A percentile compares a stretch with the other conserved stretches of the same genome.
phyloP scores from a whole-genome alignment of 352 stramenopile species.

The Pythium plurisporium region DNA sequence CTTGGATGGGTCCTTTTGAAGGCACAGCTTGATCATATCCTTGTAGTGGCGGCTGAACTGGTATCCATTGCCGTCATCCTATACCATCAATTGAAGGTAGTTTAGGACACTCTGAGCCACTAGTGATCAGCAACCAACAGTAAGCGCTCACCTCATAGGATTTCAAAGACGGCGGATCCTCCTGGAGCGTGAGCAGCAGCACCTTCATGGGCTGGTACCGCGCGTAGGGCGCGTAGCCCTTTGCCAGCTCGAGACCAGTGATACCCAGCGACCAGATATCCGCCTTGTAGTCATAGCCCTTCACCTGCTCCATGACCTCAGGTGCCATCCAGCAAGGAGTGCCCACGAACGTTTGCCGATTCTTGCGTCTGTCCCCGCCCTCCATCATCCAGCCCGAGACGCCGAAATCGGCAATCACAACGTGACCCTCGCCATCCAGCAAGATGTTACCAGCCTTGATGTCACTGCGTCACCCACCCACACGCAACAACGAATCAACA shows the following conservation, averaged over 20 bases:
- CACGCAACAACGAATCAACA: conserved; percentile 38
- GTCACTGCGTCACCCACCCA: conserved; percentile 50
- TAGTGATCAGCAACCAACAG: not conserved
- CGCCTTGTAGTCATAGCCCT: conserved; percentile 94
- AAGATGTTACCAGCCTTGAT: conserved; percentile 99
- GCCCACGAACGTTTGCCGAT: conserved; percentile 97
- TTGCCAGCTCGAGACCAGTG: conserved; percentile 97
- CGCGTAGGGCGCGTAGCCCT: conserved; percentile 98
- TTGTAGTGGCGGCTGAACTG: conserved; percentile 86
- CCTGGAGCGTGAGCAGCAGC: conserved; percentile 94
- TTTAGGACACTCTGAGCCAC: too few species aligned
- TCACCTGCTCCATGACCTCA: conserved; percentile 90
- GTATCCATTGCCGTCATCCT: conserved; percentile 80
- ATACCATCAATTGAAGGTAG: conserved; percentile 4
- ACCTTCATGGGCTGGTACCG: conserved; percentile 99
- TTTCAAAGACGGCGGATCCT: conserved; percentile 92
- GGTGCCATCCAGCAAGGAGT: conserved; percentile 97
- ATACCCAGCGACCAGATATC: conserved; percentile 99
- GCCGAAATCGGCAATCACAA: conserved; percentile 98
- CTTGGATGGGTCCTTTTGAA: conserved; percentile 87
- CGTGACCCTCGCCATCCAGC: conserved; percentile 90
- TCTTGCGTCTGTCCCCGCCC: conserved; percentile 90
- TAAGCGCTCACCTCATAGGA: conserved; percentile 75
- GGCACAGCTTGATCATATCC: conserved; percentile 85
- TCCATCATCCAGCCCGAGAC: conserved; percentile 98